Evolutionary conservation across 1,284 basidiomycete species (phyloP).

Genomic region (Ustilago tritici): DNA sequence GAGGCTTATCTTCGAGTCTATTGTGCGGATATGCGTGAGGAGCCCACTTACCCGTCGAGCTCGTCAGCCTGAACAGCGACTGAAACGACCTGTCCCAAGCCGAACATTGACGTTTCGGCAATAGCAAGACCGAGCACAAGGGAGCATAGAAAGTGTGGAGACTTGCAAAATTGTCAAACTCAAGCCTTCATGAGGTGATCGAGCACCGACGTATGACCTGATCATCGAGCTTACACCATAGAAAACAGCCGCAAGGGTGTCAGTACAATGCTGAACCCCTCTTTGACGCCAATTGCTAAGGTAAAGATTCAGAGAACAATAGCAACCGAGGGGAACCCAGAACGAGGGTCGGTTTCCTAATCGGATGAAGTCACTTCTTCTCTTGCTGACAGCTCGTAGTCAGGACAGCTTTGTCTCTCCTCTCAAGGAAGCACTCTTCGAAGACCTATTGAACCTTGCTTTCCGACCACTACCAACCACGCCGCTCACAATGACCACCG

Average conservation of each 20-base stretch:
- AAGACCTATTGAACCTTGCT: neutral
- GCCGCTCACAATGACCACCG: slow-evolving; percentile 14
- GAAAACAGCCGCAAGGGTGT: too few species aligned
- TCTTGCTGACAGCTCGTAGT: neutral
- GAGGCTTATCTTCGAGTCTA: neutral
- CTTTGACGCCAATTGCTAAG: too few species aligned
- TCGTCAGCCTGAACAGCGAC: neutral
- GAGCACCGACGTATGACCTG: too few species aligned
- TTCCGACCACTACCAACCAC: neutral
- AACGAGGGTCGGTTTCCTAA: neutral
- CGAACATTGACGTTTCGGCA: neutral
- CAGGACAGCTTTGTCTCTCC: too few species aligned
- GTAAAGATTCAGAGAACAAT: neutral
- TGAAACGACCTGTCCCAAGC: neutral
- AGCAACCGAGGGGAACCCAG: neutral
- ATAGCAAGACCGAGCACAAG: neutral
- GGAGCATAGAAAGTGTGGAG: neutral
- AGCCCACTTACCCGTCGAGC: neutral
- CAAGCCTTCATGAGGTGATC: neutral
- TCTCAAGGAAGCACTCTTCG: neutral
- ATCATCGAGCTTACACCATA: too few species aligned
- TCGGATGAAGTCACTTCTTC: neutral
- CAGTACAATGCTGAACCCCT: too few species aligned
- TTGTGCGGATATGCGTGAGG: neutral
- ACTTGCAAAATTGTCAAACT: neutral